Percentiles rank a stretch among this genome's conserved stretches.
These are phyloP conservation scores for Purshia tridentata DNA, from an alignment of 306 rosid species.

Conservation along the genomic window DNA sequence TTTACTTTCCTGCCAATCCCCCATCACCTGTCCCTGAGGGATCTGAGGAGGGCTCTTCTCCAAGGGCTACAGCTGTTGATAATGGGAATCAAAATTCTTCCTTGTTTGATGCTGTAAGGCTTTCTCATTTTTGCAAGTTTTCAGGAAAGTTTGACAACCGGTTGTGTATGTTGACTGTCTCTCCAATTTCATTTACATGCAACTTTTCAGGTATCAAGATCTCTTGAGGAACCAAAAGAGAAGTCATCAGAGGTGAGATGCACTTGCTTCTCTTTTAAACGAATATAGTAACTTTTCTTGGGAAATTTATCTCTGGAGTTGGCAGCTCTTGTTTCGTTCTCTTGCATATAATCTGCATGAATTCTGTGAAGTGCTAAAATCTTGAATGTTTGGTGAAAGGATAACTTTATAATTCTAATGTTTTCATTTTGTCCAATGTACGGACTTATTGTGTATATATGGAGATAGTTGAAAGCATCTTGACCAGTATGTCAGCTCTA, in stretches of 20 bases:
- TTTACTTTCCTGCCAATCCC: conserved; percentile 45
- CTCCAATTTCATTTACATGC: conserved; percentile 3
- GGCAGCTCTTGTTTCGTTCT: background rate
- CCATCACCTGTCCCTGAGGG: conserved; percentile 53
- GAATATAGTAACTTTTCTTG: background rate
- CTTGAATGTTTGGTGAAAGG: background rate
- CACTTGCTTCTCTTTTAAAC: background rate
- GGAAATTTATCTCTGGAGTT: background rate
- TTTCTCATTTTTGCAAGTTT: background rate
- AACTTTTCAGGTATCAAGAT: conserved; percentile 35
- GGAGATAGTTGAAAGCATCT: background rate
- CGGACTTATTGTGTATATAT: background rate
- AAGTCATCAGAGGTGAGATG: conserved; percentile 43
- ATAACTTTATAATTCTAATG: background rate
- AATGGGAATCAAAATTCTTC: conserved; percentile 39
- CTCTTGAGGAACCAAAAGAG: conserved; percentile 43
- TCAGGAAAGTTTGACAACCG: background rate
- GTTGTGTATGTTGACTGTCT: conserved; percentile 4
- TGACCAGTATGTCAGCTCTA: background rate
- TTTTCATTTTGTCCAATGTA: background rate
- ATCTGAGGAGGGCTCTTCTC: conserved; percentile 47
- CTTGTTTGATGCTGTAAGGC: conserved; percentile 47
- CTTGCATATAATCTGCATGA: background rate
- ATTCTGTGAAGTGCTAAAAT: background rate
- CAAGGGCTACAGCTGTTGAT: conserved; percentile 28